These are phyloP conservation scores for Halenospora varia DNA, from an alignment of 495 filamentous ascomycete genomes.

Conservation along the genomic window DNA sequence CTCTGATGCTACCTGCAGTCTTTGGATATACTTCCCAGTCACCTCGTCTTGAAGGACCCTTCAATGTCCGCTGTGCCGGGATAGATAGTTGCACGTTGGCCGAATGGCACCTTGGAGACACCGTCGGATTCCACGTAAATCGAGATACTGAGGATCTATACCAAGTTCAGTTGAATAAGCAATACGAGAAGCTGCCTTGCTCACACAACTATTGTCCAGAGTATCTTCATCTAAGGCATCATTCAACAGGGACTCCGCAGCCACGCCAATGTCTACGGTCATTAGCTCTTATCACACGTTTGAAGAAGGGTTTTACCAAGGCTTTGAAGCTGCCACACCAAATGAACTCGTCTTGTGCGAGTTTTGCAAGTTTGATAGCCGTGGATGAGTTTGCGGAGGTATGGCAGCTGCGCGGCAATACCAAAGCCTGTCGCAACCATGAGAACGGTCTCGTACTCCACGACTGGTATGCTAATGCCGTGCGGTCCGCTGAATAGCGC, in stretches of 20 bases:
- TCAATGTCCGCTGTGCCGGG: too few species aligned
- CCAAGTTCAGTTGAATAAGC: conserved; percentile 1
- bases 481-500: conserved; percentile 30
- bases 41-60: conserved; percentile 3
- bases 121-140: neutral
- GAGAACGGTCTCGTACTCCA: conserved; percentile 29
- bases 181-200: neutral
- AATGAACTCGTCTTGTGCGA: conserved; percentile 22
- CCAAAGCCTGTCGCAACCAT: too few species aligned
- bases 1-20: neutral
- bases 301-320: conserved; percentile 10
- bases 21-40: neutral
- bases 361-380: conserved; percentile 28
- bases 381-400: conserved; percentile 31
- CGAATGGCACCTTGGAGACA: neutral
- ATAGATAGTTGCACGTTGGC: conserved; percentile 2
- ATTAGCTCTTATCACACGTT: neutral
- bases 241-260: neutral
- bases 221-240: neutral
- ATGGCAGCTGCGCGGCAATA: too few species aligned
- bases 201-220: neutral
- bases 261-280: neutral
- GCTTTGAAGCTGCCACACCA: conserved; percentile 30
- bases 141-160: too few species aligned
- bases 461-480: conserved; percentile 21